phyloP scores from a whole-genome alignment of 345 rosid species.

The Salix viminalis region DNA sequence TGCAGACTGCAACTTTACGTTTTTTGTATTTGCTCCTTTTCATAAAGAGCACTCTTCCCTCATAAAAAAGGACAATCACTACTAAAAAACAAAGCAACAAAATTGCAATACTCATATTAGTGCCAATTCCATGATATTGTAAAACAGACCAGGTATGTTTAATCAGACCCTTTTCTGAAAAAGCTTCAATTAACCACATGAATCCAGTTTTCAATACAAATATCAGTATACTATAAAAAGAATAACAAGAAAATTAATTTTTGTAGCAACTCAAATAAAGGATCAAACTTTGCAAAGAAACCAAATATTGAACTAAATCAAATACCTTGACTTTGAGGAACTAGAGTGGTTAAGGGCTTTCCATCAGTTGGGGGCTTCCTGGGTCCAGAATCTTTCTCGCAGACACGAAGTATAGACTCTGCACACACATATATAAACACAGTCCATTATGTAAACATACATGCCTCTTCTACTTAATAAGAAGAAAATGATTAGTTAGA shows the following conservation, averaged over 20 bases:
- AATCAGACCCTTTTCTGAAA: background rate
- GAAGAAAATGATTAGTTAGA: background rate
- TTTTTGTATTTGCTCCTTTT: too few relatives aligned
- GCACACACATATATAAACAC: background rate
- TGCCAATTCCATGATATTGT: background rate
- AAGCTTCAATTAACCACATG: background rate
- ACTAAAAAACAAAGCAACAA: too few relatives aligned
- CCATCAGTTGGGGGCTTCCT: constrained; percentile 16
- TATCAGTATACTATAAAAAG: background rate
- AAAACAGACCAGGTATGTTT: background rate
- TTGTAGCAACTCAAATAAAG: background rate
- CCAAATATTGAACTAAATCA: background rate
- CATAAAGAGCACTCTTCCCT: too few relatives aligned
- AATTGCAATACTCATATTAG: too few relatives aligned
- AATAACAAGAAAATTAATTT: background rate
- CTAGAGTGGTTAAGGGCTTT: constrained; percentile 39
- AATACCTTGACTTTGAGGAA: constrained; percentile 58
- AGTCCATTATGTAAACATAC: background rate
- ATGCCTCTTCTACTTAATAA: background rate
- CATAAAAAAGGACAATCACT: too few relatives aligned
- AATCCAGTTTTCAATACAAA: background rate
- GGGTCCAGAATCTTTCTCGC: constrained; percentile 19
- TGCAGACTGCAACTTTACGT: background rate
- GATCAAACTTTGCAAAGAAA: background rate
- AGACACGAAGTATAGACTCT: constrained; percentile 47